Percentiles rank a stretch among this genome's conserved stretches.
phyloP scores from a whole-genome alignment of 2,329 filamentous ascomycete genomes.

The Colletotrichum scovillei region DNA sequence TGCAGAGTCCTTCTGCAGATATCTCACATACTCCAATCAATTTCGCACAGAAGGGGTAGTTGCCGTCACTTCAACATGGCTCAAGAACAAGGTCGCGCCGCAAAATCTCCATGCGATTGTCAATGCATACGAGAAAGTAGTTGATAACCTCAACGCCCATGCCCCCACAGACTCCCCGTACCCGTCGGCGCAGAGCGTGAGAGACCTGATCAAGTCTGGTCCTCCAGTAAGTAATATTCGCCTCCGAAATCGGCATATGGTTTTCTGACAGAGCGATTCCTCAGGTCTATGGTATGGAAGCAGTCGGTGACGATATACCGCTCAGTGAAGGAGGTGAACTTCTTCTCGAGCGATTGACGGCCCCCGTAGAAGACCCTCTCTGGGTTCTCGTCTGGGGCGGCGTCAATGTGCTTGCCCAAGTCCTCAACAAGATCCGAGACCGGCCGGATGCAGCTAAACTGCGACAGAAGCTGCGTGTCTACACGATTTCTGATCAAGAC shows the following conservation, averaged over 20 bases:
- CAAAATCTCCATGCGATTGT: conserved; percentile 56
- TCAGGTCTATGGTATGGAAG: conserved; percentile 48
- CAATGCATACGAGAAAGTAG: conserved; percentile 54
- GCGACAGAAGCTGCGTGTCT: conserved; percentile 58
- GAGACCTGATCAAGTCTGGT: conserved; percentile 50
- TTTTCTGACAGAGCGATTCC: neutral
- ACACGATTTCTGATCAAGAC: conserved; percentile 70
- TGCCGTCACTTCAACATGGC: conserved; percentile 58
- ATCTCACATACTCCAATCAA: conserved; percentile 58
- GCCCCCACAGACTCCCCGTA: conserved; percentile 56
- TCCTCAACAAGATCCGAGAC: conserved; percentile 51
- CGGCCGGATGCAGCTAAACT: conserved; percentile 48
- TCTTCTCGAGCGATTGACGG: conserved; percentile 47
- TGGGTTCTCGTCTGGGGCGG: conserved; percentile 67
- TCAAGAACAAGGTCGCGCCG: conserved; percentile 52
- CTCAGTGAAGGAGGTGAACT: conserved; percentile 54
- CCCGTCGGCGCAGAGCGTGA: conserved; percentile 49
- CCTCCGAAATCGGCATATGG: neutral
- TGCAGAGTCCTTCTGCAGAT: conserved; percentile 55
- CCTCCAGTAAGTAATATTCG: conserved; percentile 41
- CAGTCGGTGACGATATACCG: conserved; percentile 44
- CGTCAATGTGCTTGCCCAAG: conserved; percentile 62
- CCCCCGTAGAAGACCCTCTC: conserved; percentile 51
- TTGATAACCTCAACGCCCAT: conserved; percentile 60
- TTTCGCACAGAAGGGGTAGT: conserved; percentile 59